Evolutionary conservation across 768 basidiomycete genomes (phyloP).

Genomic region (Kwoniella mangroviensis): DNA sequence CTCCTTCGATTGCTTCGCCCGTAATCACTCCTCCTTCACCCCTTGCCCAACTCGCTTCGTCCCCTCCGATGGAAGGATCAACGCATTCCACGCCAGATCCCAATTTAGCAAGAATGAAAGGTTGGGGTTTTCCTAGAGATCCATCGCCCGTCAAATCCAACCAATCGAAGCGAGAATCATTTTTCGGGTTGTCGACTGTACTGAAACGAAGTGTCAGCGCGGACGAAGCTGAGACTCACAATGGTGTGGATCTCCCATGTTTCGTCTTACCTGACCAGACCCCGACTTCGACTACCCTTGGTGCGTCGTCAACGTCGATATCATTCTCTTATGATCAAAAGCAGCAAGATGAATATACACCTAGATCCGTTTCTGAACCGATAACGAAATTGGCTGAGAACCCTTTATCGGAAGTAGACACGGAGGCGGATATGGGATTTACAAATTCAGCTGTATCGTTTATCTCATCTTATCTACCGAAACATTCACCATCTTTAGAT

Average conservation of each 20-base stretch:
- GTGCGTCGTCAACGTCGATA: neutral
- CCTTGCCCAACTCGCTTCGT: neutral
- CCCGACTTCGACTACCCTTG: neutral
- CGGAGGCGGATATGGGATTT: neutral
- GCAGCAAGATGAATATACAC: neutral
- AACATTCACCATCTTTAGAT: neutral
- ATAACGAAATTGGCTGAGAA: neutral
- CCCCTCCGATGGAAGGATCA: neutral
- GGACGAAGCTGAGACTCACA: conserved; percentile 8
- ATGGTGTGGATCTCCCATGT: conserved; percentile 35
- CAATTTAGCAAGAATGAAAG: conserved; percentile 23
- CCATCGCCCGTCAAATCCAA: conserved; percentile 1
- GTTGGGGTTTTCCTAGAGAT: conserved; percentile 38
- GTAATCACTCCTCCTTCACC: conserved; percentile 12
- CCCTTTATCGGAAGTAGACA: neutral
- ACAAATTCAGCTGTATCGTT: conserved; percentile 6
- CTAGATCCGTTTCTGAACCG: conserved; percentile 34
- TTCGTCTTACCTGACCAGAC: conserved; percentile 15
- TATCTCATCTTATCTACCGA: neutral
- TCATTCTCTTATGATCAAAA: neutral
- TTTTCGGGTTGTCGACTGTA: conserved; percentile 38
- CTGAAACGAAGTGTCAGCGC: conserved; percentile 5
- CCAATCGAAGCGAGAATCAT: conserved; percentile 31
- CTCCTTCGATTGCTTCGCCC: neutral
- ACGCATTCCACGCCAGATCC: conserved; percentile 3